Evolutionary conservation across 805 yeast species (phyloP), one percentile per base, ranked within the genome.

Genomic region (Soucietia sequanensis): DNA sequence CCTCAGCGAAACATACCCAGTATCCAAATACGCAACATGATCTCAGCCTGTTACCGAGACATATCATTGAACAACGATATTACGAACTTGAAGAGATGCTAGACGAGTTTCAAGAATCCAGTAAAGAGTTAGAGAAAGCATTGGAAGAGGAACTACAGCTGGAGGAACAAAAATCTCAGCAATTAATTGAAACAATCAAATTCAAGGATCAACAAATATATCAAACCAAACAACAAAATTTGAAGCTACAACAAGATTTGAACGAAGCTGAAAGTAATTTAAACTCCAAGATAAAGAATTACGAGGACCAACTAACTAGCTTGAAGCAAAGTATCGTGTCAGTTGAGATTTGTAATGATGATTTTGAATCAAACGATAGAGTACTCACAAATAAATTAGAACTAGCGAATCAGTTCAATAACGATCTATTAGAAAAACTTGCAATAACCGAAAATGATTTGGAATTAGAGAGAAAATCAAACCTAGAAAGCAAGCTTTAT

Each of bases 301-400:
- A 44, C 23, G 62, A 59, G 16, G 41, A 39, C 6, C 44, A 51
- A 21, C 43, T 54, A 10, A 39, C 41, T 2, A 34, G 35, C 2
- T 48, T 66, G 21, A 60, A 54, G 35, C 58, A 54, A 29, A 48
- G 56, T 27, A 43, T 69, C 20, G 68, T 68, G 4, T 53, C 60
- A n/a, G 51, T 63, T 16, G 75, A 70, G 39, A 68, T 69, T n/a
- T 48, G 52, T 16, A 68, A 69, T 42, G 75, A 70, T 35, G 56
- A 51, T 32, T 59, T 65, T 61, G 65, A 61, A 35, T 53, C 62
- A 17, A 55, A 60, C 19, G 70, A 67, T 37, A 48, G 75, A 7
- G 46, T 68, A 4, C 37, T 63, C 1, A 49, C 44, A n/a, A 54
- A 45, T 41, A 64, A 65, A 34, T 47, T 67, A 13, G 60, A 51